Base-by-base conservation (phyloP, 352 stramenopile genomes). In the Phytophthora europaea region DNA sequence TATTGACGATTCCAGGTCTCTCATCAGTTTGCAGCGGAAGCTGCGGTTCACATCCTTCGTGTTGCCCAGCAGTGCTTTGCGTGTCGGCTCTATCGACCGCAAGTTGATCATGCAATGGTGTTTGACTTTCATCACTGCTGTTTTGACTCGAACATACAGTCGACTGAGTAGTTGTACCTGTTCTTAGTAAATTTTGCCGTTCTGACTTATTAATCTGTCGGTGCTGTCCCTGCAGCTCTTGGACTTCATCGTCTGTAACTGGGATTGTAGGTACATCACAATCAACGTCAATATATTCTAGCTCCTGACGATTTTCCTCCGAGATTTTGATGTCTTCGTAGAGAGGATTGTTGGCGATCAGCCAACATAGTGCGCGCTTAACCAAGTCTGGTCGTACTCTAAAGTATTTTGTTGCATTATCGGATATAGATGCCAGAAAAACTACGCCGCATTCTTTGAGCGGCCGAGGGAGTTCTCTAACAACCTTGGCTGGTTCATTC, bases 361-460 rank as follows among this genome's bases (percentile, higher is more conserved):
- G 22, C 63, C 53, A 53, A 0, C 20, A 12, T 3, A 70, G 22
- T 3, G 63, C 63, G 18, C 20, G 23, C 10, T 56, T 33, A 4
- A 61, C 4, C 16, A 65, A 61, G 16, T 72, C 26, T 0, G 65
- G 50, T 10, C 55, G 65, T 18, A 67, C 23, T 31, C 50, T 33
- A 45, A 61, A 31, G 28, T 31, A 31, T 31, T 31, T 31, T 31
- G 28, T 31, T 31, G 28, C 28, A 31, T 7, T 31, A 31, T 31
- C 28, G 28, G 28, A 31, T 31, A 8, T 31, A 7, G 28, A 31
- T 31, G 28, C 28, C 28, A 31, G 6, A 31, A 58, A 34, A 6
- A 67, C 12, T 2, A 67, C 23, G n/a, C 57, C 28, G 4, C 28
- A 31, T 31, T 31, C 28, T 31, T 31, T 31, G 28, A 31, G 28